Evolutionary conservation across 2,329 filamentous ascomycete genomes (phyloP), one percentile per base, ranked within the genome.

Genomic region (Microdochium trichocladiopsis): DNA sequence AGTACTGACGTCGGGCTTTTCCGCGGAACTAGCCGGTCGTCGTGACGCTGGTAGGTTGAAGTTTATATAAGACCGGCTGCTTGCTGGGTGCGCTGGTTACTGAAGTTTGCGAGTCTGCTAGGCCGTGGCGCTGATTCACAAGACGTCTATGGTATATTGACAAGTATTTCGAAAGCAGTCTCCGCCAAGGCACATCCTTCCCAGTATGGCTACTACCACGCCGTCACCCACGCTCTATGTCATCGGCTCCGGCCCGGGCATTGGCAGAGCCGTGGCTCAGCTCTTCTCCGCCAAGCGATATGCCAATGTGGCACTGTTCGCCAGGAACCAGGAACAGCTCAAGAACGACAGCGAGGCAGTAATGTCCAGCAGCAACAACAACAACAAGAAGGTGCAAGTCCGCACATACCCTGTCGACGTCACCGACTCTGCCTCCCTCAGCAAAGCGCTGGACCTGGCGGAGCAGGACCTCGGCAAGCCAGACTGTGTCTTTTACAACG

Each of bases 401-500:
- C 67, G 70, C 53, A 75, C 68, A 0, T 71, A 74, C 56, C 58
- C 60, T 4, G 66, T 73, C 45, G 76, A 80, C 55, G 61, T 80
- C 9, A 61, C 67, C 14, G 66, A 78, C 50, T 59, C 68, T 1
- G 54, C 60, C 0, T 63, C 65, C 3, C 65, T 79, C 37, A 61
- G 63, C 4, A 58, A 56, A 12, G 68, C 68, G 0, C 64, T 80
- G 4, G 59, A 66, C 6, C 62, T 75, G 36, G 66, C 75, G 4
- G 72, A 73, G n/a, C 55, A 53, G 2, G 63, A 67, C 1, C 65
- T 70, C 48, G 72, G 71, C 18, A 65, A 65, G n/a, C 62, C 78
- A 1, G 73, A 78, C 48, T 73, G 72, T 22, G 66, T 80, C 3
- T 70, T 78, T 45, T 80, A 74, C 67, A 81, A 81, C 56, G 76